These are phyloP conservation scores for Conticribra guillardii DNA, from an alignment of 108 stramenopile species.

Conservation along the genomic window DNA sequence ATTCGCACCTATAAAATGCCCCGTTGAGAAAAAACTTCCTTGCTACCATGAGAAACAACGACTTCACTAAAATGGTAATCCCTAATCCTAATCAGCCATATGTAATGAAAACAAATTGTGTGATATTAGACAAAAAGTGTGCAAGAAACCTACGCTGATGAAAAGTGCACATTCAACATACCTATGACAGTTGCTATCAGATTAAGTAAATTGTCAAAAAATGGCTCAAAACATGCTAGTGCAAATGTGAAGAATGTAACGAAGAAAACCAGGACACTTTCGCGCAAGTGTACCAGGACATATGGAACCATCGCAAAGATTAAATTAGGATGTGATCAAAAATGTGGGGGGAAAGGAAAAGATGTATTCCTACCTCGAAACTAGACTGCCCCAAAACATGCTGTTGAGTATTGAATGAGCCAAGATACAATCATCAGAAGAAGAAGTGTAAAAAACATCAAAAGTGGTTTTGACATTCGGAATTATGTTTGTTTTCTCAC, in stretches of 20 bases:
- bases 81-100: conserved; percentile 11
- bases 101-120: neutral
- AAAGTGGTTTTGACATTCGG: neutral
- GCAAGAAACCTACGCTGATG: too few relatives aligned
- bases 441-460: too few relatives aligned
- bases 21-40: conserved; percentile 1
- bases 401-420: too few relatives aligned
- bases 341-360: too few relatives aligned
- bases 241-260: neutral
- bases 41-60: neutral
- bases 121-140: neutral
- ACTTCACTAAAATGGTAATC: conserved; percentile 18
- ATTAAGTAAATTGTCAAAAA: neutral
- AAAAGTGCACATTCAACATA: neutral
- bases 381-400: conserved; percentile 42
- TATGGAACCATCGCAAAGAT: too few relatives aligned
- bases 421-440: too few relatives aligned
- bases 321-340: too few relatives aligned
- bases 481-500: too few relatives aligned
- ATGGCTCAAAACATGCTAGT: neutral
- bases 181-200: conserved; percentile 16
- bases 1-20: conserved; percentile 15
- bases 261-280: neutral
- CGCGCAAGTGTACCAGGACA: too few relatives aligned
- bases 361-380: too few relatives aligned